Conservation (phyloP, 1,284 basidiomycete species). For the Ceratorhiza oryzae-sativae region DNA sequence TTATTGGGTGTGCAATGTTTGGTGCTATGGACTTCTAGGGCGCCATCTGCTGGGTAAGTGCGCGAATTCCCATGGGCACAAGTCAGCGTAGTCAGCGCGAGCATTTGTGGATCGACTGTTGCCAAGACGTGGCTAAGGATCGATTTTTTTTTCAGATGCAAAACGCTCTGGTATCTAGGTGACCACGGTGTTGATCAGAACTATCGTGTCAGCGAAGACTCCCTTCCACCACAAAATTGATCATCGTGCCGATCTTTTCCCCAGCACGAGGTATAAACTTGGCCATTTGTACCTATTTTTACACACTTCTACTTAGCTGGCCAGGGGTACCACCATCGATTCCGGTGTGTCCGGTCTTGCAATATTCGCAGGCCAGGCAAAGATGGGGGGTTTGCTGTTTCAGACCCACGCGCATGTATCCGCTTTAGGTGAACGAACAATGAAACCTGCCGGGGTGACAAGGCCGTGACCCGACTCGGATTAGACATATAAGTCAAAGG, state of each 20-base stretch:
- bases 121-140: background rate
- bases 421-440: background rate
- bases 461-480: slow-evolving; percentile 16
- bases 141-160: background rate
- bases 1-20: too few species aligned
- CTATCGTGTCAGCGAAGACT: slow-evolving; percentile 1
- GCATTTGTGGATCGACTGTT: slow-evolving; percentile 3
- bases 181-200: background rate
- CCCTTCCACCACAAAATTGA: too few species aligned
- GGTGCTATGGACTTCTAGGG: too few species aligned
- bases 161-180: slow-evolving; percentile 28
- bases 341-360: background rate
- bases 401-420: background rate
- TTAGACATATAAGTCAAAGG: background rate
- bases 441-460: background rate
- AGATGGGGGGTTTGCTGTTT: slow-evolving; percentile 15
- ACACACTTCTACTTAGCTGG: background rate
- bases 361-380: slow-evolving; percentile 9
- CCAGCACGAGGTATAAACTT: background rate
- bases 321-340: background rate
- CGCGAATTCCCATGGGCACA: background rate
- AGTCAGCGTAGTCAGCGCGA: background rate
- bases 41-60: too few species aligned
- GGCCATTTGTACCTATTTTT: slow-evolving; percentile 5
- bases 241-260: slow-evolving; percentile 12